Base-by-base conservation (phyloP, 2,329 filamentous ascomycete genomes). In the Aspergillus neotritici region DNA sequence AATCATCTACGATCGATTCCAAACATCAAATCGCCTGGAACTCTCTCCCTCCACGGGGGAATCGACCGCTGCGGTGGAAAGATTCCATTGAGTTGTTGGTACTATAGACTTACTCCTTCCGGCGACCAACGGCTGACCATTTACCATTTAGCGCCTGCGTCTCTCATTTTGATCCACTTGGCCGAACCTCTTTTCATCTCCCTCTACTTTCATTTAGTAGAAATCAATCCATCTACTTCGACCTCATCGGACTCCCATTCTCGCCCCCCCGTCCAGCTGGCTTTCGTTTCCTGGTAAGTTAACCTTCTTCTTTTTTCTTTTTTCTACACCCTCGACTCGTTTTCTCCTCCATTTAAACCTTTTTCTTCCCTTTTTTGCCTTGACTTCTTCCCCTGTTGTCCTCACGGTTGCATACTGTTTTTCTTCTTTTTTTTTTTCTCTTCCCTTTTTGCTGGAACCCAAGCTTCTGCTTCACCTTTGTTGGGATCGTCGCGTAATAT, bases 151-250 rank as follows among this genome's bases (percentile, higher is more conserved):
- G 21, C 21, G 35, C 31, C 43, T 39, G 40, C 38, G 40, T 44
- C 34, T 36, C 42, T 44, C 36, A 40, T 40, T 43, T 8, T 34
- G 43, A 43, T 49, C 47, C 47, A 51, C 49, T 49, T 45, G 47
- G 44, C 47, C 47, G 41, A 49, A 49, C 52, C 50, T 46, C 48
- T 42, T 45, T 50, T 45, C 40, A 42, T 37, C 41, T 43, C 41
- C 33, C 41, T 45, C 34, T 34, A 46, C 40, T 37, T 43, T n/a
- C n/a, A n/a, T n/a, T 33, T 25, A 25, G 21, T 25, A 25, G 21
- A 31, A 33, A 34, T 30, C 39, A 35, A 37, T 37, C 15, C 11
- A 12, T 37, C 28, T 15, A 37, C 21, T 25, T 25, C 21, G 7
- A 25, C 21, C 5, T 25, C 21, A 25, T 5, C 17, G 7, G 7